Base-by-base conservation (phyloP, 495 filamentous ascomycete species). In the Penicillium antarcticum region DNA sequence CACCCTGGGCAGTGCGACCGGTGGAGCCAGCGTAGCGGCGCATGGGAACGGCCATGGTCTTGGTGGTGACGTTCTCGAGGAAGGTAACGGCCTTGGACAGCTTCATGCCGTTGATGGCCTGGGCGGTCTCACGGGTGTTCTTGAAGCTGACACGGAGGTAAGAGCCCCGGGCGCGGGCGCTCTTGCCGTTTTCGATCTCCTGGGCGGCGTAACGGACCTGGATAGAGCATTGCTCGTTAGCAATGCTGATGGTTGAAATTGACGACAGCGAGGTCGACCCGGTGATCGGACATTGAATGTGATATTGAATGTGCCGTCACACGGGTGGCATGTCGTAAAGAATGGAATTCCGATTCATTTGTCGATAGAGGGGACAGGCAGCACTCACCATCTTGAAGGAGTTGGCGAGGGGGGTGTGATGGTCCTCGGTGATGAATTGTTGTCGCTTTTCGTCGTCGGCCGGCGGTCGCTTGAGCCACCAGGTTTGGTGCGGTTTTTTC, bases 81-180 rank as follows among this genome's bases (percentile, higher is more conserved):
- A 92, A 99, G 67, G 80, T 82, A 61, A 96, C 77, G 57, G 94
- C 95, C 68, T 94, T 94, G 75, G 86, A 79, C 67, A 97, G 80
- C 82, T 97, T 97, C 94, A 92, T 96, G 76, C 94, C 92, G 77
- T 90, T 97, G 85, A 97, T 91, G 56, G 92, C 91, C 80, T 97
- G 92, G 50, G 94, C 95, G 58, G 94, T 96, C 82, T 99, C 95
- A 70, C 92, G 89, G 75, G 94, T 97, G 85, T 98, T 97, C 85
- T 97, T 97, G 87, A 96, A 97, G 63, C 88, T 94, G 69, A 96
- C 91, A 66, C 94, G 92, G 60, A 99, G 89, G 84, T 97, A 97
- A 71, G 92, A 88, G 73, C 95, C 95, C 75, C 92, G 91, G 68
- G 92, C 85, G 78, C 91, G 90, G 73, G 94, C 95, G 75, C 89